These are phyloP conservation scores for Rheum nobile DNA, from an alignment of 148 eudicot genomes.

Conservation along the genomic window DNA sequence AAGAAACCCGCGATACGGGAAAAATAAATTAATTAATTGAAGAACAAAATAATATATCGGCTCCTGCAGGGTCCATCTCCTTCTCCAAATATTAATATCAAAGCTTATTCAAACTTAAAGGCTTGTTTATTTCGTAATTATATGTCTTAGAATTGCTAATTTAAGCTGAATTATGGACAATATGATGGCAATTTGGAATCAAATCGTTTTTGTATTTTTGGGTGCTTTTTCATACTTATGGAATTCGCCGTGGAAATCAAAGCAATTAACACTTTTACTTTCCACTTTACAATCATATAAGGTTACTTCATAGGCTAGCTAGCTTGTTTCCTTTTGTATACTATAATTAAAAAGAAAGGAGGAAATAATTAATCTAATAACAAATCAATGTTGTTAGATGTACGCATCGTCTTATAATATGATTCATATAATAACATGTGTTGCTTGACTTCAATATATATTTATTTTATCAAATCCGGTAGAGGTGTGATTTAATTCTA, in stretches of 20 bases:
- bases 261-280: conserved; percentile 1
- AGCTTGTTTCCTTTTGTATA: not conserved
- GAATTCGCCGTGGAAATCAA: conserved; percentile 8
- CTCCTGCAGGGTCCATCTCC: not conserved
- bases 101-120: not conserved
- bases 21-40: not conserved
- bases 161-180: not conserved
- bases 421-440: not conserved
- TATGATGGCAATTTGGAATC: conserved; percentile 7
- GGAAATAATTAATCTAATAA: not conserved
- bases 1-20: not conserved
- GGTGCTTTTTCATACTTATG: not conserved
- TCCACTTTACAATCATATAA: conserved; percentile 3
- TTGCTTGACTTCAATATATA: not conserved
- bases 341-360: not conserved
- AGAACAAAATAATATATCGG: not conserved
- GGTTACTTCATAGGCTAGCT: conserved; percentile 1
- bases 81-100: not conserved
- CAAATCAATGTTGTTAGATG: not conserved
- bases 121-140: not conserved
- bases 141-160: not conserved
- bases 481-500: too few species aligned
- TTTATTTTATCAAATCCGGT: too few species aligned
- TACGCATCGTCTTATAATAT: not conserved
- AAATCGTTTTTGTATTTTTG: not conserved